These are phyloP conservation scores for Glarea lozoyensis DNA, from an alignment of 495 filamentous ascomycete species.

Conservation along the genomic window DNA sequence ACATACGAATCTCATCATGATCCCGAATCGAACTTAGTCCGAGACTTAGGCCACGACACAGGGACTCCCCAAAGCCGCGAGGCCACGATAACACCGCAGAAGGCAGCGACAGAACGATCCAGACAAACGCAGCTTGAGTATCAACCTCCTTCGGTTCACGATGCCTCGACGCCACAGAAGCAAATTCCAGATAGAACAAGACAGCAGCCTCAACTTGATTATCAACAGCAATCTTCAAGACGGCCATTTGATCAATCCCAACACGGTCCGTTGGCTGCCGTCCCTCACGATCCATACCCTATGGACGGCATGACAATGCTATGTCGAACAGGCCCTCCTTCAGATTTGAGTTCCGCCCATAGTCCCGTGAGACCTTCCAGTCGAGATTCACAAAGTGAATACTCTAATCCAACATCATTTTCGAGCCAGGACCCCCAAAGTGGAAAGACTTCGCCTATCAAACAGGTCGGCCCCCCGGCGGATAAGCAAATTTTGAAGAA, in stretches of 20 bases:
- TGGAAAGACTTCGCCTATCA: conserved; percentile 59
- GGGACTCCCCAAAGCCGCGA: conserved; percentile 42
- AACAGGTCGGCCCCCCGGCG: conserved; percentile 44
- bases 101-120: conserved; percentile 20
- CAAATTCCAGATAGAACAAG: conserved; percentile 13
- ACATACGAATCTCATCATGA: conserved; percentile 86
- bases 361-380: conserved; percentile 72
- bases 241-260: conserved; percentile 20
- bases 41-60: conserved; percentile 46
- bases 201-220: conserved; percentile 11
- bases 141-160: conserved; percentile 2
- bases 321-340: conserved; percentile 77
- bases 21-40: conserved; percentile 58
- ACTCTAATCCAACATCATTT: conserved; percentile 81
- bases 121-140: conserved; percentile 18
- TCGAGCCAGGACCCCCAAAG: conserved; percentile 70
- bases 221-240: conserved; percentile 10
- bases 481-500: conserved; percentile 66
- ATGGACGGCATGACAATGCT: conserved; percentile 99
- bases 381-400: conserved; percentile 85
- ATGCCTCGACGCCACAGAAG: conserved; percentile 40
- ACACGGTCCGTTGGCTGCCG: conserved; percentile 39
- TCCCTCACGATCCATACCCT: conserved; percentile 91
- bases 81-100: conserved; percentile 45
- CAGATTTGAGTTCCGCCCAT: conserved; percentile 71